A percentile compares a stretch with the other conserved stretches of the same genome.
phyloP scores from a whole-genome alignment of 2,329 filamentous ascomycete species.

The Paramyrothecium sp. region DNA sequence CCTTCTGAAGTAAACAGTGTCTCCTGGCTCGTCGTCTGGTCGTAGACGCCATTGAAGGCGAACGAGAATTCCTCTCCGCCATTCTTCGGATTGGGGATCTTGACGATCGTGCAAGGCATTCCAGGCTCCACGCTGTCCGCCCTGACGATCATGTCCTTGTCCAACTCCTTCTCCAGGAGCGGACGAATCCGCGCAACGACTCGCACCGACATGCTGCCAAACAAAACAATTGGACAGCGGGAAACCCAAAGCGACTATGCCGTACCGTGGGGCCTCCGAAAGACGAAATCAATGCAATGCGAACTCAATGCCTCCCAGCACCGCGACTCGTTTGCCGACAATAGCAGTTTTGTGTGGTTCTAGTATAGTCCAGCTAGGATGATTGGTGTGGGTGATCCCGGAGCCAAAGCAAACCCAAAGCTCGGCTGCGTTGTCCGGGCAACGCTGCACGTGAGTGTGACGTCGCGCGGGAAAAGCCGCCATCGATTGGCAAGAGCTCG shows the following conservation, averaged over 20 bases:
- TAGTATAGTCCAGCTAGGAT: constrained; percentile 1
- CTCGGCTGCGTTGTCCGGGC: constrained; percentile 5
- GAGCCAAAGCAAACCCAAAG: constrained; percentile 5
- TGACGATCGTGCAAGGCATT: constrained; percentile 67
- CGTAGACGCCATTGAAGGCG: constrained; percentile 92
- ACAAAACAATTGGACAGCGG: constrained; percentile 10
- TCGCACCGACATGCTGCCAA: constrained; percentile 61
- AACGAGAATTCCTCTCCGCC: constrained; percentile 89
- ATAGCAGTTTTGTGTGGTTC: not conserved
- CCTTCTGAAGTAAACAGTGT: constrained; percentile 87
- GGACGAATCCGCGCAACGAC: constrained; percentile 91
- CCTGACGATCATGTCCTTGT: constrained; percentile 82
- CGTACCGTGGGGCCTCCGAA: not conserved
- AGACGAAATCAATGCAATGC: not conserved
- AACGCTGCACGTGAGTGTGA: not conserved
- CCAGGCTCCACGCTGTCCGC: constrained; percentile 62
- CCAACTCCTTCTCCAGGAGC: constrained; percentile 79
- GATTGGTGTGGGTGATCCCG: constrained; percentile 2
- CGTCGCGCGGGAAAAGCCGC: not conserved
- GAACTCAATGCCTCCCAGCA: not conserved
- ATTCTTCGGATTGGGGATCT: constrained; percentile 93
- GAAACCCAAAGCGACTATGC: constrained; percentile 3
- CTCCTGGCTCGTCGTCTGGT: constrained; percentile 76
- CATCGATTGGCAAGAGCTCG: not conserved
- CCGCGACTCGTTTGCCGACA: not conserved